phyloP scores from a whole-genome alignment of 345 rosid species.

The Cardamine occulta region DNA sequence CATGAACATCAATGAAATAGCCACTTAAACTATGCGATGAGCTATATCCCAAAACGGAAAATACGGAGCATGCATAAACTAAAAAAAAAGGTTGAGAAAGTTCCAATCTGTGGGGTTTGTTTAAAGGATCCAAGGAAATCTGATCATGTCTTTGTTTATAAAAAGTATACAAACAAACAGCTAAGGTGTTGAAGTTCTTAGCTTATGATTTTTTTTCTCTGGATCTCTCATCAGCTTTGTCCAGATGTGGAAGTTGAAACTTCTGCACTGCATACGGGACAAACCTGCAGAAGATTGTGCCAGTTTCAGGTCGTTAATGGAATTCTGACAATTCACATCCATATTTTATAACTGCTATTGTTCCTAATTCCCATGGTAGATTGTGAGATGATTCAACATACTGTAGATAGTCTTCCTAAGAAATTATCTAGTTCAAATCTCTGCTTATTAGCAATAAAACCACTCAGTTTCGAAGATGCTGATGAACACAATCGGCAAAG shows the following conservation, averaged over 20 bases:
- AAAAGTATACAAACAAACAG: constrained; percentile 37
- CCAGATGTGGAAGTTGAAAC: constrained; percentile 67
- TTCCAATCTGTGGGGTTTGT: constrained; percentile 25
- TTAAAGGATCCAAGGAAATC: constrained; percentile 17
- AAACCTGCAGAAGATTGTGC: constrained; percentile 59
- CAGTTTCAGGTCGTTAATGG: neutral
- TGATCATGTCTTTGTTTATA: constrained; percentile 18
- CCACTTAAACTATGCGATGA: neutral
- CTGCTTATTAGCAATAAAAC: constrained; percentile 22
- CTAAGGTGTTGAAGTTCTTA: constrained; percentile 35
- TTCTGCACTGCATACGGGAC: constrained; percentile 83
- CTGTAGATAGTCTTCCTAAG: neutral
- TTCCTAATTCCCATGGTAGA: constrained; percentile 9
- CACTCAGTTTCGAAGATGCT: neutral
- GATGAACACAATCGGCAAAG: neutral
- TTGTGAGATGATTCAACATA: neutral
- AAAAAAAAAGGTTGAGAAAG: neutral
- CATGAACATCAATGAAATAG: neutral
- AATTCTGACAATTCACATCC: neutral
- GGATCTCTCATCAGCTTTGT: constrained; percentile 48
- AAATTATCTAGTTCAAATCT: neutral
- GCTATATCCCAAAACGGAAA: neutral
- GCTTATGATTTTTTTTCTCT: constrained; percentile 22
- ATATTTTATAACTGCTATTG: neutral
- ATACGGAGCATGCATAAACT: neutral